Evolutionary conservation across 2,329 filamentous ascomycete species (phyloP), one percentile per base, ranked within the genome.

Genomic region (Penicillium sp.): DNA sequence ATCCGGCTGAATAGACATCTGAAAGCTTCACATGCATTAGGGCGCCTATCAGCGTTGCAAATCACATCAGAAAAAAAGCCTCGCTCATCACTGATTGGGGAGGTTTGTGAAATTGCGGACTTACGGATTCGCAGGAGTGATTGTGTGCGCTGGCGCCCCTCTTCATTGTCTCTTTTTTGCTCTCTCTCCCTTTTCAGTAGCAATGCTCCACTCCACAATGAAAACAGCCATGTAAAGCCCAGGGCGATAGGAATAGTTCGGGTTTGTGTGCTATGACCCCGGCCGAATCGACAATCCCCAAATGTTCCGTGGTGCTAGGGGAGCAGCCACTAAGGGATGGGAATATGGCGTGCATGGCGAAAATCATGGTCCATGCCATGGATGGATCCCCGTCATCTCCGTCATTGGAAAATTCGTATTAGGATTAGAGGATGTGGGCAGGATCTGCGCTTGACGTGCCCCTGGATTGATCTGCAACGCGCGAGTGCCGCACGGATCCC

Each of bases 381-480:
- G 47, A 57, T 41, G 31, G 47, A 61, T 58, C 58, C 54, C 56
- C 53, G 56, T 54, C 52, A 59, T 57, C 53, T 54, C 54, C 58
- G 53, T 55, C 45, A 52, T 51, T 53, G 14, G n/a, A 9, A 47
- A 7, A 20, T 12, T 47, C 44, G 23, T 14, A 22, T 48, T 49
- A 40, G 46, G 29, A 45, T 44, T 41, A 53, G 50, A 25, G 50
- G 15, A n/a, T n/a, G 27, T 41, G 35, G 42, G 15, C 43, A 47
- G 51, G 57, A 62, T 64, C 60, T 55, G 40, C 61, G 41, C 50
- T 55, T 62, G 59, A 61, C 56, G 48, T 61, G 56, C 59, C 56
- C 59, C 56, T 64, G 58, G 58, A 57, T 54, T 56, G 63, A 65
- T 65, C 61, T 54, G 51, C 55, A 61, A 56, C 53, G 52, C 48